phyloP scores from a whole-genome alignment of 2,329 filamentous ascomycete genomes.

The Xylariaceae sp. region DNA sequence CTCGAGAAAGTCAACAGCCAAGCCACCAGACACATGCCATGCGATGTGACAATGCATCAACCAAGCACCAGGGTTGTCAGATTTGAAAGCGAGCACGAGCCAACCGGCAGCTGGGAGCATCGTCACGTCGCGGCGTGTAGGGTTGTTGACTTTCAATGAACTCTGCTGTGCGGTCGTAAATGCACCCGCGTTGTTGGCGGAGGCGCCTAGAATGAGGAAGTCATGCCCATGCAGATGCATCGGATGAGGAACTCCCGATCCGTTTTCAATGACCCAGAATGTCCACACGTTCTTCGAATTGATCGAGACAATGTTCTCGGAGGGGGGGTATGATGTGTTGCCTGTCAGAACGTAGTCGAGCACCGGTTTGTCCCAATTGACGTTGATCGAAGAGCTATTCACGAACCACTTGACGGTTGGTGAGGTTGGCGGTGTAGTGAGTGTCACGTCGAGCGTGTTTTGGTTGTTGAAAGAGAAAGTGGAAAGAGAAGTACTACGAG shows the following conservation, averaged over 20 bases:
- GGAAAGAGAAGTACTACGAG: slow-evolving; percentile 13
- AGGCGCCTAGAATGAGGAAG: slow-evolving; percentile 30
- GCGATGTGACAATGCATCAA: slow-evolving; percentile 47
- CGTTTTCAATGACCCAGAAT: slow-evolving; percentile 31
- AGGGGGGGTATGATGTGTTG: slow-evolving; percentile 23
- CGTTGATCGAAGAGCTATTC: slow-evolving; percentile 22
- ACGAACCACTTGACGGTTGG: slow-evolving; percentile 18
- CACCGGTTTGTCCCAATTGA: slow-evolving; percentile 33
- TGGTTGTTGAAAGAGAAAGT: slow-evolving; percentile 7
- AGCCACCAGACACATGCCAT: slow-evolving; percentile 46
- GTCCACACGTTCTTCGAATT: slow-evolving; percentile 22
- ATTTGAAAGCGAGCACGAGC: slow-evolving; percentile 43
- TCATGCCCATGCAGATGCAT: slow-evolving; percentile 35
- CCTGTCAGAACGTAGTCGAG: slow-evolving; percentile 28
- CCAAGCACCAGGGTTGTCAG: slow-evolving; percentile 49
- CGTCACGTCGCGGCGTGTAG: slow-evolving; percentile 43
- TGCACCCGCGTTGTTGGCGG: slow-evolving; percentile 9
- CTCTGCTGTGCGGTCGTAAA: slow-evolving; percentile 24
- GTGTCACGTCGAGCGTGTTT: slow-evolving; percentile 17
- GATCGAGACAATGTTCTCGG: slow-evolving; percentile 21
- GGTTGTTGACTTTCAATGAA: slow-evolving; percentile 36
- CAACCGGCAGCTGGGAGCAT: slow-evolving; percentile 41
- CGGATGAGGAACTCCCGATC: slow-evolving; percentile 21
- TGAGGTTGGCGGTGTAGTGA: not conserved
- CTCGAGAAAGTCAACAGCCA: slow-evolving; percentile 51